Percentiles rank a stretch among this genome's conserved stretches.
phyloP scores from a whole-genome alignment of 1,284 basidiomycete species.

The Apiotrichum brassicae region DNA sequence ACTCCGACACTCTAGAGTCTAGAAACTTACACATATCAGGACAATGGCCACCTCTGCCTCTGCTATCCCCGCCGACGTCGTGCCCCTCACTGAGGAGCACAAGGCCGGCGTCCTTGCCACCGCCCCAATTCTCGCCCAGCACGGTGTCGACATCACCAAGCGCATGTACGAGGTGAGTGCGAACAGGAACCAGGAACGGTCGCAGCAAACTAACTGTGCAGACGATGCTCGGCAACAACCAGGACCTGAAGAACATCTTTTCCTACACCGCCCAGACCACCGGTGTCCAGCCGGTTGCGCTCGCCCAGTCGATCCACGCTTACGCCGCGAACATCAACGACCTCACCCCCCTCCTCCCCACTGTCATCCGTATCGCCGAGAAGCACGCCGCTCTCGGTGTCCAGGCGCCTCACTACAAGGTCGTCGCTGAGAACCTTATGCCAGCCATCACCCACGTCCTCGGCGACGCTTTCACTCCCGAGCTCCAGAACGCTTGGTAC shows the following conservation, averaged over 20 bases:
- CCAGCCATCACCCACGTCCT: conserved; percentile 30
- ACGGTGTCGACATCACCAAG: conserved; percentile 32
- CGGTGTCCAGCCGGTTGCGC: conserved; percentile 27
- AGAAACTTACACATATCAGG: not conserved
- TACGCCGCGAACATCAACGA: conserved; percentile 40
- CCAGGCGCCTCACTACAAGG: conserved; percentile 31
- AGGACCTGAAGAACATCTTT: conserved; percentile 32
- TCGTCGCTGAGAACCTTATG: conserved; percentile 34
- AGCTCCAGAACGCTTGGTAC: conserved; percentile 34
- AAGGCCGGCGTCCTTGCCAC: conserved; percentile 32
- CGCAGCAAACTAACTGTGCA: not conserved
- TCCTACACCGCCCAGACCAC: conserved; percentile 24
- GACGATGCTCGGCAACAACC: conserved; percentile 32
- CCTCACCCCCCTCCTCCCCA: conserved; percentile 29
- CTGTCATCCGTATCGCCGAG: conserved; percentile 33
- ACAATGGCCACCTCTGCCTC: conserved; percentile 5
- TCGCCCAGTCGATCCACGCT: conserved; percentile 33
- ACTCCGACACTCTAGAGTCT: not conserved
- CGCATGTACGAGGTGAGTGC: conserved; percentile 26
- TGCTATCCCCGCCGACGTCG: conserved; percentile 13
- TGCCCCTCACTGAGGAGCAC: conserved; percentile 28
- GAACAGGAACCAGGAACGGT: too few species aligned
- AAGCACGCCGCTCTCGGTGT: conserved; percentile 37
- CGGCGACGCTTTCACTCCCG: conserved; percentile 33
- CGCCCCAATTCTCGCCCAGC: conserved; percentile 30